Percentiles rank a stretch among this genome's conserved stretches.
These are phyloP conservation scores for Synchytrium microbalum DNA, from an alignment of 371 early-diverging fungal genomes.

Conservation along the genomic window DNA sequence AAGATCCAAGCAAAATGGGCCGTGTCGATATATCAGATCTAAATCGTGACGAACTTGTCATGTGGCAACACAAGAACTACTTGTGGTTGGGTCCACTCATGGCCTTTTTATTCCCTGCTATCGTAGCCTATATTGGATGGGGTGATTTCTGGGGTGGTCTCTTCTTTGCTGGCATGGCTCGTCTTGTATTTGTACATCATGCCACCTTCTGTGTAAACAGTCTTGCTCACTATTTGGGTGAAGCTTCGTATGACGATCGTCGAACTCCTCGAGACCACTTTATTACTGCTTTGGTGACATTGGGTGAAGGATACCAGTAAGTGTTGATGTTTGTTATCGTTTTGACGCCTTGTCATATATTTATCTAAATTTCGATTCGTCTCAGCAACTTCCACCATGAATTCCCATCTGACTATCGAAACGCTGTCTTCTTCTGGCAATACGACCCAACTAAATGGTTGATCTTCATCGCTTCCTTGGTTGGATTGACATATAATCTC, in stretches of 20 bases:
- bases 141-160: slow-evolving; percentile 24
- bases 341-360: too few relatives aligned
- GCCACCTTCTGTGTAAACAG: slow-evolving; percentile 34
- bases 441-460: slow-evolving; percentile 21
- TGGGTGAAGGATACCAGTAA: slow-evolving; percentile 41
- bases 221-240: slow-evolving; percentile 32
- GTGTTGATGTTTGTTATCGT: too few relatives aligned
- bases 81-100: slow-evolving; percentile 15
- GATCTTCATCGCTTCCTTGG: not conserved
- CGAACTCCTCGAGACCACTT: slow-evolving; percentile 36
- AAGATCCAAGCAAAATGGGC: slow-evolving; percentile 15
- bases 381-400: slow-evolving; percentile 25
- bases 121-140: slow-evolving; percentile 47
- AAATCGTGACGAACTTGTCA: slow-evolving; percentile 23
- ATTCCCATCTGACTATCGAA: slow-evolving; percentile 18
- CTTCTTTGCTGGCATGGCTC: slow-evolving; percentile 26
- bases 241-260: slow-evolving; percentile 19
- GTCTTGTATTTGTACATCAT: slow-evolving; percentile 30
- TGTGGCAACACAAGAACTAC: slow-evolving; percentile 29
- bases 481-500: slow-evolving; percentile 2
- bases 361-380: too few relatives aligned
- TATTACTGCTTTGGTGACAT: slow-evolving; percentile 38
- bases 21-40: slow-evolving; percentile 27
- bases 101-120: slow-evolving; percentile 23
- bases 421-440: slow-evolving; percentile 15